Evolutionary conservation across 192 early-diverging fungal species (phyloP), one percentile per base, ranked within the genome.

Genomic region (Linnemannia schmuckeri): DNA sequence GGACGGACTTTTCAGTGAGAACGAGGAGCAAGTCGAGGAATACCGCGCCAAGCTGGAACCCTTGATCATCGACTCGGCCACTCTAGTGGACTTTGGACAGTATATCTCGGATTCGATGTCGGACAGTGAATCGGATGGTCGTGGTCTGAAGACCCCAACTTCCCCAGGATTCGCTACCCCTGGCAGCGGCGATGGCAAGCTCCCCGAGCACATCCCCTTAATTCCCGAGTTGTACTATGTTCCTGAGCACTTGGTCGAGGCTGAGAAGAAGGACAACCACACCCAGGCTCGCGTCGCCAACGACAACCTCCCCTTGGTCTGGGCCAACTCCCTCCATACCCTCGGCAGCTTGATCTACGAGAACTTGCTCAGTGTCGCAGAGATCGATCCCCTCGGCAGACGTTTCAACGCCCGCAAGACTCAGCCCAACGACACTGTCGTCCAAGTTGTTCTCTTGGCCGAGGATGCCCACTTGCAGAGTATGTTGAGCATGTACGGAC

Each of bases 301-400:
- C 84, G 95, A 97, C 77, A 97, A 97, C 86, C 89, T 97, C 20
- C 96, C 96, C 7, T 88, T 97, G 17, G 96, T 97, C 0, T 97
- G 96, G 96, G 94, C 96, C 12, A 95, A 96, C 76, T 96, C 94
- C 15, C 91, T 97, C 22, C 95, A 94, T 77, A 92, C 95, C 47
- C 90, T 97, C 10, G 96, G 96, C 24, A 92, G 90, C 66, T 82
- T 97, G 72, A 93, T 97, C 57, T 90, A 94, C 74, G 96, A 97
- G 47, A 92, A 95, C 57, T 87, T 96, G 12, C 83, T 97, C 66
- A 93, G 93, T 24, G 90, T 94, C 1, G 95, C 96, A 22, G 96
- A 97, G 73, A 85, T 97, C 35, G 96, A 97, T 82, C 96, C 96
- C 15, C 90, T 97, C 1, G 95, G 94, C 37, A 93, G 95, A 68